Percentiles rank a stretch among this genome's conserved stretches.
These are phyloP conservation scores for Rosa chinensis DNA, from an alignment of 306 rosid genomes.

Conservation along the genomic window DNA sequence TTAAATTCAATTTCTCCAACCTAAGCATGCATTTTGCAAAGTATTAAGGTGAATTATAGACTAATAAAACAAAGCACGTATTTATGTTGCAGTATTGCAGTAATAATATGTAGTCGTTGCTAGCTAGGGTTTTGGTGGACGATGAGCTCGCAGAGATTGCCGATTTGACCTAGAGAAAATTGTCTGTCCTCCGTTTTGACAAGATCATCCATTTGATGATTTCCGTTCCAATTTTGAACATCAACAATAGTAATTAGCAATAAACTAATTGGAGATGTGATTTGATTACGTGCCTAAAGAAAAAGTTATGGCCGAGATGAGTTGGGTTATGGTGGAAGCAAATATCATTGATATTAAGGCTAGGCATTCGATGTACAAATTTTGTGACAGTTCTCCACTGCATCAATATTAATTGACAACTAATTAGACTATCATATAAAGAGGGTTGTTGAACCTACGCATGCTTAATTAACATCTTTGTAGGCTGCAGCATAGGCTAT, in stretches of 20 bases:
- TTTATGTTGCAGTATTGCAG: not conserved
- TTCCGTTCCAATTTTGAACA: too few relatives aligned
- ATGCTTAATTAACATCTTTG: not conserved
- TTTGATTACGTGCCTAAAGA: slow-evolving; percentile 34
- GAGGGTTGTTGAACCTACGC: not conserved
- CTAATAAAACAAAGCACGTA: not conserved
- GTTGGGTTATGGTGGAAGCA: slow-evolving; percentile 61
- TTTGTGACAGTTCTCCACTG: slow-evolving; percentile 65
- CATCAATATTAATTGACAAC: not conserved
- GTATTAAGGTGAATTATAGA: not conserved
- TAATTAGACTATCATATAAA: not conserved
- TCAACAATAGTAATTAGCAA: not conserved
- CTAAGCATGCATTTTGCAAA: slow-evolving; percentile 23
- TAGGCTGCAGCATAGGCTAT: not conserved
- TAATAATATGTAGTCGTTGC: not conserved
- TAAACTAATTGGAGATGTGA: not conserved
- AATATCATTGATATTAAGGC: slow-evolving; percentile 62
- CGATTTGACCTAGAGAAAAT: too few relatives aligned
- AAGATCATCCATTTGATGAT: not conserved
- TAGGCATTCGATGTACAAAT: slow-evolving; percentile 49
- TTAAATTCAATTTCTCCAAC: slow-evolving; percentile 44
- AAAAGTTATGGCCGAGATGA: slow-evolving; percentile 64
- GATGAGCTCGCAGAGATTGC: not conserved
- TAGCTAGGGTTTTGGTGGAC: not conserved
- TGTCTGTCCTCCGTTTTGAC: not conserved